Base-by-base conservation (phyloP, 1,139 yeast genomes). In the Suhomyces yuchorum region DNA sequence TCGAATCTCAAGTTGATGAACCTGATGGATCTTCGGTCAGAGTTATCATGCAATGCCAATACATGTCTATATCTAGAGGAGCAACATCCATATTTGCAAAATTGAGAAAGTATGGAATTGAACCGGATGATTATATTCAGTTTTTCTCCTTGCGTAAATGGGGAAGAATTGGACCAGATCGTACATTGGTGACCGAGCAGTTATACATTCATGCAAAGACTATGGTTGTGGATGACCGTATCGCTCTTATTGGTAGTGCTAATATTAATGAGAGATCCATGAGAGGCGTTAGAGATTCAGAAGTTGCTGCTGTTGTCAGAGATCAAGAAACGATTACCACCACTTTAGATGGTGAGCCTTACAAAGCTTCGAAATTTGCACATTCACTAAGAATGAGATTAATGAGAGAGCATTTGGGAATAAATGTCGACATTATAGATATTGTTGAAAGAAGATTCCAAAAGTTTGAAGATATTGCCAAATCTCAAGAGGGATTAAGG, bases 321-420 rank as follows among this genome's bases (percentile, higher is more conserved):
- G 99, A 95, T 62, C 82, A 86, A 8, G 91, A 87, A 54, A 80
- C 85, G 54, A 75, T 93, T 3, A 78, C 82, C 45, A 80, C 92
- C 0, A 74, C 72, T 12, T 92, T 95, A 97, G 86, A 83, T 52
- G 97, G 96, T 1, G 71, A 82, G 59, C 87, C 89, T 0, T 92
- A 81, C 63, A 67, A 76, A 52, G 99, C 93, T 1, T 95, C 91
- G 2, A 84, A 83, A 56, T 95, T 93, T 72, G 91, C 98, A 0
- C 96, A 91, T 65, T 86, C 95, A 2, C 71, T 95, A 53, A 77
- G 99, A 61, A 81, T 91, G 73, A 78, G 98, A 52, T 75, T 95
- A 43, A 93, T 95, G 99, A 80, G 99, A 55, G 99, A 95, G 63
- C 99, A 95, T 67, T 66, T 95, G 32, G 99, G 99, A 17, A 85